A percentile compares a stretch with the other conserved stretches of the same genome.
These are phyloP conservation scores for Coniophora puteana DNA, from an alignment of 1,284 basidiomycete species.

Conservation along the genomic window DNA sequence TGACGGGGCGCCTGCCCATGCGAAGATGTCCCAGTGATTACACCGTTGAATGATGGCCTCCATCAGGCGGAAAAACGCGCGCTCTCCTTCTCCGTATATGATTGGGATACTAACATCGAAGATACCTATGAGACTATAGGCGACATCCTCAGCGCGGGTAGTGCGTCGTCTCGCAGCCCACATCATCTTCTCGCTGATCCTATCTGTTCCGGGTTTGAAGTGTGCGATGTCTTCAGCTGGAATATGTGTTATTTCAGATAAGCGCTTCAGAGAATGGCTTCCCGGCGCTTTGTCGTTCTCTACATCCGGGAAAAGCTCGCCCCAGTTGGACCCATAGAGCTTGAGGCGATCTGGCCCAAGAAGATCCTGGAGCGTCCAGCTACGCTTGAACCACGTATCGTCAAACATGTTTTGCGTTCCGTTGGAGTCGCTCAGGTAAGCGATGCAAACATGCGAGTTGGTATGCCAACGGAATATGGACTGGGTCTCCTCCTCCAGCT, in stretches of 20 bases:
- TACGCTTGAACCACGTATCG: too few relatives aligned
- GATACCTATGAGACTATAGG: conserved; percentile 3
- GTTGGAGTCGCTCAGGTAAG: too few relatives aligned
- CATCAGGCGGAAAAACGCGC: conserved; percentile 1
- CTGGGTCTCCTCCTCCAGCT: too few relatives aligned
- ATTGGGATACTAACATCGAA: conserved; percentile 3
- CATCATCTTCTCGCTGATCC: conserved; percentile 3
- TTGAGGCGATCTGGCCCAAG: too few relatives aligned
- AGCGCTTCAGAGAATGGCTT: not conserved
- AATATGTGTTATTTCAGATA: not conserved
- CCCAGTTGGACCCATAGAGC: conserved; percentile 1
- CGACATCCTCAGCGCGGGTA: conserved; percentile 1
- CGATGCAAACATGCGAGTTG: too few relatives aligned
- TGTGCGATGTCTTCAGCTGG: not conserved
- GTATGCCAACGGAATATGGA: too few relatives aligned
- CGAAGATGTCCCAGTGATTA: not conserved
- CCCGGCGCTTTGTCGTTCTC: conserved; percentile 2
- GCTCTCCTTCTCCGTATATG: conserved; percentile 1
- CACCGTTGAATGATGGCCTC: not conserved
- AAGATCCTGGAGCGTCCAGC: too few relatives aligned
- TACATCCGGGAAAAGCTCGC: not conserved
- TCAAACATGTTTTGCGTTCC: too few relatives aligned
- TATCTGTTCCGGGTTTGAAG: not conserved
- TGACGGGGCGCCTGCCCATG: conserved; percentile 7
- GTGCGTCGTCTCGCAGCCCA: conserved; percentile 2